A percentile compares a stretch with the other conserved stretches of the same genome.
These are phyloP conservation scores for Microdochium bolleyi DNA, from an alignment of 2,329 filamentous ascomycete genomes.

Conservation along the genomic window DNA sequence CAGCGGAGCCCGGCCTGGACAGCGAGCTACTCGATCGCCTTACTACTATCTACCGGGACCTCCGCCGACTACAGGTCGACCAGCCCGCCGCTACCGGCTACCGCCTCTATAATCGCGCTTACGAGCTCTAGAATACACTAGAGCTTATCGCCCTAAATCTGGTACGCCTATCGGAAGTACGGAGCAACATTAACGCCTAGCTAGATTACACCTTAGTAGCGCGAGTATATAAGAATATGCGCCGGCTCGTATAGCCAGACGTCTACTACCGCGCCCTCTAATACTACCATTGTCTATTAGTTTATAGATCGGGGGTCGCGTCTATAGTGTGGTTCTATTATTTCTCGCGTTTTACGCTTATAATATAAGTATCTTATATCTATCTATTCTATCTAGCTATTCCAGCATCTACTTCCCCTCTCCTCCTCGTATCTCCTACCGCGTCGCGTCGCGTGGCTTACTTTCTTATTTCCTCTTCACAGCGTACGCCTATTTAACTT, in stretches of 20 bases:
- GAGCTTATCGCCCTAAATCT: too few species aligned
- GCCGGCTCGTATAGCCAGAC: neutral
- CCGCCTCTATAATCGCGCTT: neutral
- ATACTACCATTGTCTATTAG: neutral
- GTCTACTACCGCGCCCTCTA: neutral
- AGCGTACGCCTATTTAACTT: neutral
- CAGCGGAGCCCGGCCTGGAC: too few species aligned
- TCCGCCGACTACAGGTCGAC: too few species aligned
- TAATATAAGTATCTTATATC: neutral
- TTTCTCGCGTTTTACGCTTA: neutral
- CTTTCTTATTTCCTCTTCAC: neutral
- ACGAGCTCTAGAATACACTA: neutral
- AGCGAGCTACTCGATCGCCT: too few species aligned
- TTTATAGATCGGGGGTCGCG: neutral
- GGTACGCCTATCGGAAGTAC: too few species aligned
- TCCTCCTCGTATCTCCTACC: too few species aligned
- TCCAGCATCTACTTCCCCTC: neutral
- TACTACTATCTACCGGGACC: too few species aligned
- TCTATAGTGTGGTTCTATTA: neutral
- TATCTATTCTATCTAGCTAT: neutral
- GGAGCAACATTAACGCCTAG: too few species aligned
- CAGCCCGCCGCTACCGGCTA: neutral
- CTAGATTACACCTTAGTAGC: too few species aligned
- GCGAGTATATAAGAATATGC: too few species aligned
- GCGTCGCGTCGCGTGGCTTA: neutral